Evolutionary conservation across 2,329 filamentous ascomycete genomes (phyloP).

Genomic region (Trichoderma citrinoviride): DNA sequence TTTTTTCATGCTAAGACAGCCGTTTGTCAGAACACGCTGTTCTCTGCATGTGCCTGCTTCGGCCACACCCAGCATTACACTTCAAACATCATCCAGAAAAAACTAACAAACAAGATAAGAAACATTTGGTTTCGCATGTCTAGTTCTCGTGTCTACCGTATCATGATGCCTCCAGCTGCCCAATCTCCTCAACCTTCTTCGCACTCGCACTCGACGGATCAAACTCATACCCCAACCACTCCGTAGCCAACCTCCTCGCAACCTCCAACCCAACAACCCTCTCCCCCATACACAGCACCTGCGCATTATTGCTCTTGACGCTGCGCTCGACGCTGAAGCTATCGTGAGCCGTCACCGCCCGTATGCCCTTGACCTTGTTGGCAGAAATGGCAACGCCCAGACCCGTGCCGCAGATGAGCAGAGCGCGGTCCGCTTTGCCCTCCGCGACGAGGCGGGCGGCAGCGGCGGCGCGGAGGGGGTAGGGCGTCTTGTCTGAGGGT

Average conservation of each 20-base stretch:
- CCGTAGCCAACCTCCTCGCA: constrained; percentile 70
- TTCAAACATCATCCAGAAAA: not conserved
- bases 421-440: constrained; percentile 70
- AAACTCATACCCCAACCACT: constrained; percentile 84
- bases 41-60: not conserved
- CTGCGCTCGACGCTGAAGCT: constrained; percentile 79
- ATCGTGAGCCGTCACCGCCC: constrained; percentile 88
- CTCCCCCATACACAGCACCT: constrained; percentile 85
- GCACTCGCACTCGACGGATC: constrained; percentile 55
- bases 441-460: constrained; percentile 62
- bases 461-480: constrained; percentile 73
- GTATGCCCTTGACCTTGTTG: constrained; percentile 80
- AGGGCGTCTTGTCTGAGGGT: constrained; percentile 71
- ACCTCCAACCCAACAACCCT: constrained; percentile 78
- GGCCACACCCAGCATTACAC: not conserved
- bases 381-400: constrained; percentile 85
- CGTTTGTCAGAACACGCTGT: not conserved
- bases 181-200: constrained; percentile 46
- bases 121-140: no score
- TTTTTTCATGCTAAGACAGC: not conserved
- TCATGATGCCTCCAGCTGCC: constrained; percentile 35
- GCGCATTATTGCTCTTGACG: constrained; percentile 79
- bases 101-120: no score
- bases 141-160: no score
- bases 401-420: constrained; percentile 82